These are phyloP conservation scores for Closterium sp. DNA, from an alignment of 139 green algal genomes.

Conservation along the genomic window DNA sequence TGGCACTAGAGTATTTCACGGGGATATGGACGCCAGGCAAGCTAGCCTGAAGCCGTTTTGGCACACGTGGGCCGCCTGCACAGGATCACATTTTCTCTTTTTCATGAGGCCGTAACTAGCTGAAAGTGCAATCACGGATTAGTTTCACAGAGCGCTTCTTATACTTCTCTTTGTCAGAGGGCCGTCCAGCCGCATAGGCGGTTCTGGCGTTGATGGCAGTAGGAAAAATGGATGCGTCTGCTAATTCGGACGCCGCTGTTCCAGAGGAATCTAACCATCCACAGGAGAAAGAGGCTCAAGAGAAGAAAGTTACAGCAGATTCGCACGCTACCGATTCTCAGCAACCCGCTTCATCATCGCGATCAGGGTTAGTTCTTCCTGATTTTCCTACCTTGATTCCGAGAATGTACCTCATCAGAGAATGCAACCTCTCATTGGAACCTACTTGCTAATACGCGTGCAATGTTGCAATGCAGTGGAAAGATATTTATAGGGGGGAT, in stretches of 20 bases:
- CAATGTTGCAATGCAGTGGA: constrained; percentile 1
- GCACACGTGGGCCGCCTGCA: background rate
- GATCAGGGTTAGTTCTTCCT: background rate
- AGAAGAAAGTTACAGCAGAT: background rate
- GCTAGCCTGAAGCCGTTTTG: background rate
- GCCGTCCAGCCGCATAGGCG: background rate
- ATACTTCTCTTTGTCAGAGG: background rate
- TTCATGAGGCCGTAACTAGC: background rate
- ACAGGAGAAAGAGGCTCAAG: background rate
- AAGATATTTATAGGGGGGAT: constrained; percentile 43
- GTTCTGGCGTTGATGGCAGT: background rate
- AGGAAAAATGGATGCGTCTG: background rate
- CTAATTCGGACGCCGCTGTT: background rate
- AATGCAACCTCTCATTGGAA: background rate
- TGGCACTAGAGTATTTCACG: background rate
- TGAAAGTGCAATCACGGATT: background rate
- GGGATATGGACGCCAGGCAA: background rate
- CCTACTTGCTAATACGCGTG: background rate
- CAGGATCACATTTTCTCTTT: background rate
- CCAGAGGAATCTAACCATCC: background rate
- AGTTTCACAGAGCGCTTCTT: background rate
- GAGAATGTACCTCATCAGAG: background rate
- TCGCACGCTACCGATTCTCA: background rate
- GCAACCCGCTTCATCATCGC: background rate
- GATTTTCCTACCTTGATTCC: background rate